phyloP scores from a whole-genome alignment of 208 protist genomes.

The Porcisia deanei region DNA sequence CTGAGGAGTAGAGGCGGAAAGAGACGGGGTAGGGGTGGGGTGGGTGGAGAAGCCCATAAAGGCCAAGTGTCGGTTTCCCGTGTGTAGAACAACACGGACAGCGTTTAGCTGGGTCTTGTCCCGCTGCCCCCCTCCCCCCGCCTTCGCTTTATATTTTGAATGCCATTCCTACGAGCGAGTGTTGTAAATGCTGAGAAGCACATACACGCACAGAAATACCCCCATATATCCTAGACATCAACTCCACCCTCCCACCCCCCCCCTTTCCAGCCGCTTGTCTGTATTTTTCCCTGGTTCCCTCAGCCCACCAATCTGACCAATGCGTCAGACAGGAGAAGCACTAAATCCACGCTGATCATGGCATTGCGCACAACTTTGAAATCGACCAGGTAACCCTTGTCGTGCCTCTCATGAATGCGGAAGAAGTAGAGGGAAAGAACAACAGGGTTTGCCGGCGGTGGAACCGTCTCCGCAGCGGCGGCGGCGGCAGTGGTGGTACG shows the following conservation, averaged over 20 bases:
- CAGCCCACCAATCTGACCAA: constrained; percentile 47
- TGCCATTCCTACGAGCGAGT: too few relatives aligned
- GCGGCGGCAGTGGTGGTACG: background rate
- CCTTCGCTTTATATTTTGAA: too few relatives aligned
- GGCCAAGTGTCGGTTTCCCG: background rate
- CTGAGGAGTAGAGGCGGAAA: background rate
- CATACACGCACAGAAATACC: background rate
- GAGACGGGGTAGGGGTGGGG: background rate
- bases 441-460: constrained; percentile 29
- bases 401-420: constrained; percentile 83
- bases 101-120: background rate
- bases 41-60: background rate
- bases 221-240: background rate
- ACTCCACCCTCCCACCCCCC: background rate
- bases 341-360: constrained; percentile 63
- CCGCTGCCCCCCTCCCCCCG: too few relatives aligned
- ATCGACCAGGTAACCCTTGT: constrained; percentile 76
- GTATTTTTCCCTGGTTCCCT: background rate
- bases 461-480: background rate
- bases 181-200: background rate
- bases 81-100: background rate
- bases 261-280: background rate
- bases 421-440: constrained; percentile 74
- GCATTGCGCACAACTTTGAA: constrained; percentile 67
- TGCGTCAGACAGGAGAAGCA: constrained; percentile 52